phyloP scores from a whole-genome alignment of 1,284 basidiomycete genomes.

The Pholiota adiposa region DNA sequence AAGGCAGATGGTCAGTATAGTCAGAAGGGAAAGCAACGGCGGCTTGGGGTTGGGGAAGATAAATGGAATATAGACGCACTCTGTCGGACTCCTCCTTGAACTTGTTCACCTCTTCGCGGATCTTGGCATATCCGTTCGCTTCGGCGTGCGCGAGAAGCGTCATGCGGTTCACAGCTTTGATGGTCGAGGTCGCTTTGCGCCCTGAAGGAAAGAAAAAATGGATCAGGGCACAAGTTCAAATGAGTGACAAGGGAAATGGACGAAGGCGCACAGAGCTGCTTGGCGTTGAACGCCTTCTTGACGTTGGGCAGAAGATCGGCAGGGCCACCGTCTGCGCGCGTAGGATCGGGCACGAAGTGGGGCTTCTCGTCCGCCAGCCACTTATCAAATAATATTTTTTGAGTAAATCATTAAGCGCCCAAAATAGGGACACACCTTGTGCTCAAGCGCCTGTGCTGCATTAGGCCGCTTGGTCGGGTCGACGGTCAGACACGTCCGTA shows the following conservation, averaged over 20 bases:
- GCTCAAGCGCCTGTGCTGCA: slow-evolving; percentile 69
- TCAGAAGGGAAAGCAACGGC: not conserved
- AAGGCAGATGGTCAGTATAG: not conserved
- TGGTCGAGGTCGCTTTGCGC: slow-evolving; percentile 85
- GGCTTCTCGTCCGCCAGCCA: slow-evolving; percentile 77
- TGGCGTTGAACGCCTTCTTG: slow-evolving; percentile 88
- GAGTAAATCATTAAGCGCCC: not conserved
- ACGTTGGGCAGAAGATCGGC: slow-evolving; percentile 87
- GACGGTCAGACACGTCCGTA: slow-evolving; percentile 80
- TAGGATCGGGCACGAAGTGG: slow-evolving; percentile 73
- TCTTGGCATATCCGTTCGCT: slow-evolving; percentile 26
- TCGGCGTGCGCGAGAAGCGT: slow-evolving; percentile 48
- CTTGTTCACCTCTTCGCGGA: slow-evolving; percentile 67
- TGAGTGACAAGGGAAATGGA: slow-evolving; percentile 5
- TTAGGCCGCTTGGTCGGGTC: slow-evolving; percentile 83
- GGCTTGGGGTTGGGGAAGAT: not conserved
- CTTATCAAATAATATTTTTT: slow-evolving; percentile 24
- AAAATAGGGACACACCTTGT: slow-evolving; percentile 47
- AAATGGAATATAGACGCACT: not conserved
- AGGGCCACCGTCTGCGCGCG: slow-evolving; percentile 62
- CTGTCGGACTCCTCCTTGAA: slow-evolving; percentile 79
- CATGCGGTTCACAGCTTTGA: slow-evolving; percentile 86
- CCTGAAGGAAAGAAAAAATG: slow-evolving; percentile 46
- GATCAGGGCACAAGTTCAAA: no score
- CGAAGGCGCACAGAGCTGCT: slow-evolving; percentile 77